Evolutionary conservation across 2,329 filamentous ascomycete species (phyloP).

Genomic region (Sarocladiaceae sp.): DNA sequence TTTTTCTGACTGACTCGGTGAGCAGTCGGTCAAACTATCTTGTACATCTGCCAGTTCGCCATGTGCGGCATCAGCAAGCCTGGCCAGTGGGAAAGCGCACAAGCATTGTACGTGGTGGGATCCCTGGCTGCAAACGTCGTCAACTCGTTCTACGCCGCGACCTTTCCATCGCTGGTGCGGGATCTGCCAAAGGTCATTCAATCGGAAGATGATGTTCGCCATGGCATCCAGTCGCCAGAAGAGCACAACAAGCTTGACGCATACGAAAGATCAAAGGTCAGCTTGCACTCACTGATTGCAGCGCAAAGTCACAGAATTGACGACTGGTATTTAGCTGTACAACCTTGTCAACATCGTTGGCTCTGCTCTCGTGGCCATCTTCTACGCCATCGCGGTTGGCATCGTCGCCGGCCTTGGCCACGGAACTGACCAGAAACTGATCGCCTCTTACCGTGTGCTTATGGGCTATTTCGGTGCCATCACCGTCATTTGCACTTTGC

Average conservation of each 20-base stretch:
- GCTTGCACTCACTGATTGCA: not conserved
- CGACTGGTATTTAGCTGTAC: too few relatives aligned
- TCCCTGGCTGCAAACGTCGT: constrained; percentile 17
- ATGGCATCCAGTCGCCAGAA: constrained; percentile 15
- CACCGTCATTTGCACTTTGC: constrained; percentile 16
- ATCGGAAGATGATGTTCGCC: constrained; percentile 15
- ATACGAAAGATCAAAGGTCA: constrained; percentile 16
- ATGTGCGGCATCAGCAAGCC: constrained; percentile 16
- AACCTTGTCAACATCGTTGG: constrained; percentile 19
- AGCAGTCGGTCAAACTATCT: constrained; percentile 11
- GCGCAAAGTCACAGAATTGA: too few relatives aligned
- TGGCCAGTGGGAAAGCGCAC: constrained; percentile 15
- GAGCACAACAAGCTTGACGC: constrained; percentile 16
- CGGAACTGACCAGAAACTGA: constrained; percentile 12
- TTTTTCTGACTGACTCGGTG: not conserved
- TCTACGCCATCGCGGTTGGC: constrained; percentile 16
- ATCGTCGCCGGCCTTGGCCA: constrained; percentile 16
- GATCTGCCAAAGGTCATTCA: constrained; percentile 16
- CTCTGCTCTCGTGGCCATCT: constrained; percentile 15
- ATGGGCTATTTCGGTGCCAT: constrained; percentile 18
- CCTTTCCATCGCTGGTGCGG: constrained; percentile 15
- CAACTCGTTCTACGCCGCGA: constrained; percentile 17
- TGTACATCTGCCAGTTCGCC: constrained; percentile 16
- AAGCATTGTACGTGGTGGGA: constrained; percentile 16
- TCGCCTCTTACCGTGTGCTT: constrained; percentile 15